Conservation (phyloP, 2,329 filamentous ascomycete species). For the Verticillium nonalfalfae region DNA sequence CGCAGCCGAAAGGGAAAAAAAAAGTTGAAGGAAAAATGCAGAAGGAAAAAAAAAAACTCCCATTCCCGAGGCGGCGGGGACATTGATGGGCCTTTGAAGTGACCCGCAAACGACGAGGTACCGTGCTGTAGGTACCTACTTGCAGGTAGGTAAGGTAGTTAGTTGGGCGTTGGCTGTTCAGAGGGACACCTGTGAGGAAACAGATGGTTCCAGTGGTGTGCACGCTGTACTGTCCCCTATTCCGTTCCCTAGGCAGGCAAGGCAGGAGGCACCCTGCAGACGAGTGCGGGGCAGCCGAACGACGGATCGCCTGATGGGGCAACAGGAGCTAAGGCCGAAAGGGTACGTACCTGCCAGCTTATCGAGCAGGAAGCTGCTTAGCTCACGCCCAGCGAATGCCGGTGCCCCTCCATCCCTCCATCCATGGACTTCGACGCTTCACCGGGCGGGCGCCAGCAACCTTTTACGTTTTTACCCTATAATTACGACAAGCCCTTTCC, state of each 20-base stretch:
- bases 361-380: background rate
- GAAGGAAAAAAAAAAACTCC: background rate
- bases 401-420: background rate
- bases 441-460: background rate
- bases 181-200: too few relatives aligned
- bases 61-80: background rate
- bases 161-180: too few relatives aligned
- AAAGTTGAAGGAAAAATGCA: background rate
- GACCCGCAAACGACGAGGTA: background rate
- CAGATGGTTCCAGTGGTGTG: too few relatives aligned
- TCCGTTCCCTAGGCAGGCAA: too few relatives aligned
- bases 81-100: background rate
- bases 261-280: background rate
- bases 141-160: background rate
- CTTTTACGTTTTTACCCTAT: background rate
- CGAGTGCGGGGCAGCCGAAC: background rate
- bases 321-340: background rate
- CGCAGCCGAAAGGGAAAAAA: background rate
- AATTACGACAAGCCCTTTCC: constrained; percentile 8
- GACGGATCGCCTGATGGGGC: background rate
- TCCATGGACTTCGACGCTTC: background rate
- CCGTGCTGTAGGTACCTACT: background rate
- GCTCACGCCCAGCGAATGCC: background rate
- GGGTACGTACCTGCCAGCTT: background rate
- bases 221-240: too few relatives aligned